These are phyloP conservation scores for Ceratobasidium sp. DNA, from an alignment of 1,284 basidiomycete genomes.

Conservation along the genomic window DNA sequence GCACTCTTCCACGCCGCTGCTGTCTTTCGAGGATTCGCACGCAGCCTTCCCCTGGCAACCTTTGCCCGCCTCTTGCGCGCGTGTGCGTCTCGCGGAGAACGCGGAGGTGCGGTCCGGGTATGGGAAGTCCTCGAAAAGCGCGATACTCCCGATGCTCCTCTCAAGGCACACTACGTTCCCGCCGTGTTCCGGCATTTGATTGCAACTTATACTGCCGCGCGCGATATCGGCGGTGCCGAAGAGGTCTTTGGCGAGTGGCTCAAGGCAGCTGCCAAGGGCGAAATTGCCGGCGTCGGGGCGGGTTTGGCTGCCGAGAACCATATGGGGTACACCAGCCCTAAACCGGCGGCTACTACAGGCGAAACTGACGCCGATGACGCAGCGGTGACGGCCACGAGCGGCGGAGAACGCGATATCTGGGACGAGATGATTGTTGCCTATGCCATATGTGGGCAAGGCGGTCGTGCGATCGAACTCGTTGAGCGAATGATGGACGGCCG, in stretches of 20 bases:
- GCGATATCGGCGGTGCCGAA: constrained; percentile 65
- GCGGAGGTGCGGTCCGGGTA: constrained; percentile 70
- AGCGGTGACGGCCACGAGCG: constrained; percentile 23
- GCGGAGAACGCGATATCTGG: constrained; percentile 57
- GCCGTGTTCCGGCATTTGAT: constrained; percentile 62
- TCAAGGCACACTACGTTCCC: constrained; percentile 36
- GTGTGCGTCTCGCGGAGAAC: constrained; percentile 64
- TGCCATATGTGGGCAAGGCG: constrained; percentile 69
- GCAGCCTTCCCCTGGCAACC: constrained; percentile 55
- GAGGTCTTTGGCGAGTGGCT: constrained; percentile 72
- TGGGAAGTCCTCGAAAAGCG: constrained; percentile 69
- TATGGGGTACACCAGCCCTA: neutral
- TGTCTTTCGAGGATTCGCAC: constrained; percentile 53
- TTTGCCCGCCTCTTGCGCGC: constrained; percentile 62
- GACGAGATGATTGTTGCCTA: constrained; percentile 78
- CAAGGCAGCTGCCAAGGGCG: constrained; percentile 52
- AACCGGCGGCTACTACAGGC: neutral
- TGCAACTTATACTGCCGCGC: constrained; percentile 60
- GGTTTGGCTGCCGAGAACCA: neutral
- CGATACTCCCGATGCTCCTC: constrained; percentile 39
- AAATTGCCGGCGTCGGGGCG: constrained; percentile 46
- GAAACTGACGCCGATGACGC: constrained; percentile 21
- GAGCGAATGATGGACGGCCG: constrained; percentile 72
- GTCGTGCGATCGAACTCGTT: constrained; percentile 70
- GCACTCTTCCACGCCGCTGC: constrained; percentile 71